phyloP scores from a whole-genome alignment of 2,329 filamentous ascomycete species.

The Apiospora koreana region DNA sequence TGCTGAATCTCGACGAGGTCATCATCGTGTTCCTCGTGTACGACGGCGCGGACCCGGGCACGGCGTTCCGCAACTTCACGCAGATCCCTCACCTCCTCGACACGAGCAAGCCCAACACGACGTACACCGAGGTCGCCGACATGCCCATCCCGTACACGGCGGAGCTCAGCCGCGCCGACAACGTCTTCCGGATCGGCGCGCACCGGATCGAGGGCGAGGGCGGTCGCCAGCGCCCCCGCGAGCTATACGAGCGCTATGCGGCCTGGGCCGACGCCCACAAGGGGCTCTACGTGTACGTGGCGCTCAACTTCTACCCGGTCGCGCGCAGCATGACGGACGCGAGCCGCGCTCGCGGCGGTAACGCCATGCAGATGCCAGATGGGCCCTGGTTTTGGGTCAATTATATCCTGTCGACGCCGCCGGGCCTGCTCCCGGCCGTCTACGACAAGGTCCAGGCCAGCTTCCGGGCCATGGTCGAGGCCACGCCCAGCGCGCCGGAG shows the following conservation, averaged over 20 bases:
- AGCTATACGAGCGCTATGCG: conserved; percentile 28
- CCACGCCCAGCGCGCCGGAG: conserved; percentile 27
- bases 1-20: conserved; percentile 32
- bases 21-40: conserved; percentile 38
- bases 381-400: conserved; percentile 34
- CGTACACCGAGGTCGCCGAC: conserved; percentile 33
- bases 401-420: conserved; percentile 29
- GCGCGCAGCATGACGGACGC: conserved; percentile 32
- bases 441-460: conserved; percentile 31
- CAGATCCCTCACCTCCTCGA: conserved; percentile 31
- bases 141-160: conserved; percentile 33
- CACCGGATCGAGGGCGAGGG: conserved; percentile 28
- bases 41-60: conserved; percentile 32
- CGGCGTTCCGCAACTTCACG: conserved; percentile 34
- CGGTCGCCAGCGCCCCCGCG: conserved; percentile 15
- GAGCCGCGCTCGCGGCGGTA: conserved; percentile 32
- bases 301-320: conserved; percentile 31
- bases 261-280: conserved; percentile 33
- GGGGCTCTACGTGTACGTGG: conserved; percentile 26
- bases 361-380: conserved; percentile 36
- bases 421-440: conserved; percentile 23
- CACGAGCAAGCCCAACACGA: conserved; percentile 27
- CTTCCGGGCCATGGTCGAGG: conserved; percentile 31
- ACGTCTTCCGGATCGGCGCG: conserved; percentile 35
- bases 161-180: conserved; percentile 31